Evolutionary conservation across 495 filamentous ascomycete species (phyloP).

Genomic region (Xylaria nigripes): DNA sequence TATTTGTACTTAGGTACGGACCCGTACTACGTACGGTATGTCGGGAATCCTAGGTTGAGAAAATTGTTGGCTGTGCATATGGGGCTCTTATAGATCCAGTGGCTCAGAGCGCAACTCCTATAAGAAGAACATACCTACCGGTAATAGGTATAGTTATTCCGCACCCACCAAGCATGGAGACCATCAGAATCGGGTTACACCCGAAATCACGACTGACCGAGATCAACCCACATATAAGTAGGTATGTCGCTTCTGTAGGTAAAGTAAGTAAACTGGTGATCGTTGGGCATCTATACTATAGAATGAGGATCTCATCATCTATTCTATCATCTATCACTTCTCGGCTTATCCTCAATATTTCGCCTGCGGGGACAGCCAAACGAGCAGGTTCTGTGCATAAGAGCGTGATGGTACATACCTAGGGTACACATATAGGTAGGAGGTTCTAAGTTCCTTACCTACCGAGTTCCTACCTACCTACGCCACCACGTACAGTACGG

Average conservation of each 20-base stretch:
- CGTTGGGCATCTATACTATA: constrained; percentile 2
- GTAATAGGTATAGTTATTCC: no score
- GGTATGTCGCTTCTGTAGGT: background rate
- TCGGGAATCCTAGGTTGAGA: no score
- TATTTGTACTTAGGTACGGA: no score
- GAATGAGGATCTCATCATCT: background rate
- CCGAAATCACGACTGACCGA: background rate
- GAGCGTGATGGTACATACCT: background rate
- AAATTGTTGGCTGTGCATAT: no score
- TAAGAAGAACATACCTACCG: no score
- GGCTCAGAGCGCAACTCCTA: no score
- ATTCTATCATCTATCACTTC: background rate
- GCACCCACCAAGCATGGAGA: no score
- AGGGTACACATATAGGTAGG: background rate
- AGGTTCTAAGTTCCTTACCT: background rate
- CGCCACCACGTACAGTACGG: no score
- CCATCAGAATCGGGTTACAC: background rate
- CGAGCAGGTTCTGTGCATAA: background rate
- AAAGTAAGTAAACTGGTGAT: background rate
- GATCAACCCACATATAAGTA: background rate
- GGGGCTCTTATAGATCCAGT: no score
- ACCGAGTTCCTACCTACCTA: background rate
- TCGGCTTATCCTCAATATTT: background rate
- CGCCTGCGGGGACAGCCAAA: background rate
- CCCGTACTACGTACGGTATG: no score